Percentiles rank a stretch among this genome's conserved stretches.
phyloP scores from a whole-genome alignment of 1,139 yeast species.

The Debaryomyces subglobosus region DNA sequence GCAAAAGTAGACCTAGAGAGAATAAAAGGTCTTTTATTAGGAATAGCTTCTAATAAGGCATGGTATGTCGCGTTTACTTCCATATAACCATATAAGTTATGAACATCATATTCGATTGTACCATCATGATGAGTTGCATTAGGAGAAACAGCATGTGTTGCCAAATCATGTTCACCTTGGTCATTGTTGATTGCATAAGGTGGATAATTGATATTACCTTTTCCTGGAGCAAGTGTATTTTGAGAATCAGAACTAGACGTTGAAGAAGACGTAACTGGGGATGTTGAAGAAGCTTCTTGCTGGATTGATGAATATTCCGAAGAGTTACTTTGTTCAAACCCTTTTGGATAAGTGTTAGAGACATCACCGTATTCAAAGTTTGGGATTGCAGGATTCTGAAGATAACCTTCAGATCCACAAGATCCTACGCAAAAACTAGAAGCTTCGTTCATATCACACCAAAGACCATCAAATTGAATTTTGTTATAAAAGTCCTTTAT shows the following conservation, averaged over 20 bases:
- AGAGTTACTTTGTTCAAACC: slow-evolving; percentile 23
- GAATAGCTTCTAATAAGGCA: slow-evolving; percentile 20
- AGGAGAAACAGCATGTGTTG: slow-evolving; percentile 31
- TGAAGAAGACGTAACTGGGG: slow-evolving; percentile 15
- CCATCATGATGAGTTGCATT: slow-evolving; percentile 36
- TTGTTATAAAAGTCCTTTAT: slow-evolving; percentile 24
- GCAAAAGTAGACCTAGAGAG: slow-evolving; percentile 24
- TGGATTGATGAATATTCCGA: slow-evolving; percentile 23
- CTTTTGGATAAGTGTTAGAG: slow-evolving; percentile 22
- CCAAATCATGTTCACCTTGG: slow-evolving; percentile 30
- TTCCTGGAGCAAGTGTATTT: slow-evolving; percentile 25
- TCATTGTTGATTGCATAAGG: slow-evolving; percentile 31
- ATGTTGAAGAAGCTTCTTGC: slow-evolving; percentile 15
- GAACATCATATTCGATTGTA: slow-evolving; percentile 31
- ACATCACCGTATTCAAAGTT: slow-evolving; percentile 22
- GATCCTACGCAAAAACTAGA: slow-evolving; percentile 36
- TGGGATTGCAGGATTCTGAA: slow-evolving; percentile 26
- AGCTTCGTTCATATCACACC: slow-evolving; percentile 42
- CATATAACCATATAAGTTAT: slow-evolving; percentile 22
- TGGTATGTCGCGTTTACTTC: slow-evolving; percentile 23
- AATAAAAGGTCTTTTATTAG: slow-evolving; percentile 25
- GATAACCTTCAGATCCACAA: slow-evolving; percentile 24
- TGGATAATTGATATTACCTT: slow-evolving; percentile 35
- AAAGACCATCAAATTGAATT: slow-evolving; percentile 33
- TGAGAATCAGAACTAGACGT: slow-evolving; percentile 19